These are phyloP conservation scores for Chaetomium sp. DNA, from an alignment of 2,329 filamentous ascomycete species.

Conservation along the genomic window DNA sequence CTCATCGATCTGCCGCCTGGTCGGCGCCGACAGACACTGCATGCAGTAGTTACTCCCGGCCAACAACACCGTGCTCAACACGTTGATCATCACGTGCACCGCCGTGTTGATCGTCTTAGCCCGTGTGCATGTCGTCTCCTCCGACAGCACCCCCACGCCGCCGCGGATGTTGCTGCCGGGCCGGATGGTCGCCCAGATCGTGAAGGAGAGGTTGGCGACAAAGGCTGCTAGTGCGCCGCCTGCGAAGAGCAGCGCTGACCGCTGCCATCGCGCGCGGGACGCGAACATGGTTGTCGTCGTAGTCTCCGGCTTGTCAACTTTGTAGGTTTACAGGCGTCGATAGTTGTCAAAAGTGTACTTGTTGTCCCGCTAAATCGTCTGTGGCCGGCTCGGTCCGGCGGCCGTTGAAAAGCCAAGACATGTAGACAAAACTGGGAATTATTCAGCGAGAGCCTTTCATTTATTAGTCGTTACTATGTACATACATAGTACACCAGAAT, in stretches of 20 bases:
- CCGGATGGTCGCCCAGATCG: not conserved
- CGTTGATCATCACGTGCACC: constrained; percentile 30
- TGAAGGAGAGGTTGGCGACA: not conserved
- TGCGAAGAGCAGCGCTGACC: not conserved
- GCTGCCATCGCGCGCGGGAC: not conserved
- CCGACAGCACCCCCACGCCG: not conserved
- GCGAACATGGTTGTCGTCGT: not conserved
- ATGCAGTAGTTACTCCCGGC: constrained; percentile 33
- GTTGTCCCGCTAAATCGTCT: too few species aligned
- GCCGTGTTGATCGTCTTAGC: constrained; percentile 14
- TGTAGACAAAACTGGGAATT: too few species aligned
- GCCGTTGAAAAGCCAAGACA: too few species aligned
- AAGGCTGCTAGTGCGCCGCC: not conserved
- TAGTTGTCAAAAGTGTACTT: too few species aligned
- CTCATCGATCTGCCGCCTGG: constrained; percentile 26
- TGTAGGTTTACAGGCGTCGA: too few species aligned
- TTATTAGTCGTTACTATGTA: too few species aligned
- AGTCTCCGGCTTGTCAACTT: not conserved
- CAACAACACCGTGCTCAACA: constrained; percentile 28
- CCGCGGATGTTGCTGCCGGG: not conserved
- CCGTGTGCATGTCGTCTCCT: not conserved
- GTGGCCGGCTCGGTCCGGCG: too few species aligned
- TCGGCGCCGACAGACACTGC: constrained; percentile 31
- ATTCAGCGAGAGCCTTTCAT: too few species aligned
- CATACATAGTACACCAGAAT: too few species aligned